Evolutionary conservation across 805 yeast species (phyloP).

Genomic region (Barnettozyma siamensis): DNA sequence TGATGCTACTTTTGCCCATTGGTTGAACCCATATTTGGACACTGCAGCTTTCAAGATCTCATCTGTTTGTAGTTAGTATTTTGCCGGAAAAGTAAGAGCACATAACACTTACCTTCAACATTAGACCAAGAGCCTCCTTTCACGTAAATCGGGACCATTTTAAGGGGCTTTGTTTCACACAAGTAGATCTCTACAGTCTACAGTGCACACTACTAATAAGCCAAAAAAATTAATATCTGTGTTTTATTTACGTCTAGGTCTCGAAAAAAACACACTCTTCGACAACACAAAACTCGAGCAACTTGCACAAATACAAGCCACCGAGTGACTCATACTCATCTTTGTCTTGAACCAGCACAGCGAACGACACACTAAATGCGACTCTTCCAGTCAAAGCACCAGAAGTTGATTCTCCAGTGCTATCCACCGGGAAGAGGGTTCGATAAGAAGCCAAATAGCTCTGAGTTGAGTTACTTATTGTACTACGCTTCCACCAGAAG

Average conservation of each 20-base stretch:
- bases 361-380: slow-evolving; percentile 19
- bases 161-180: not conserved
- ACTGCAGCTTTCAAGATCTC: slow-evolving; percentile 88
- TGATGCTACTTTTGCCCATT: slow-evolving; percentile 92
- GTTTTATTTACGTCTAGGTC: no score
- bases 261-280: not conserved
- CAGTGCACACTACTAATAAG: no score
- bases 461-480: slow-evolving; percentile 80
- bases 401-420: slow-evolving; percentile 82
- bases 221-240: not conserved
- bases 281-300: not conserved
- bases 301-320: no score
- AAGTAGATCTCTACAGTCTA: not conserved
- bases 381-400: slow-evolving; percentile 74
- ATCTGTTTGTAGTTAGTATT: slow-evolving; percentile 36
- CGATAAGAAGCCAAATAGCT: slow-evolving; percentile 88
- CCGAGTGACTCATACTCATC: no score
- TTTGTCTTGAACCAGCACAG: no score
- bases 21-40: slow-evolving; percentile 87
- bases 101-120: slow-evolving; percentile 31
- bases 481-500: slow-evolving; percentile 89
- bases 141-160: slow-evolving; percentile 59
- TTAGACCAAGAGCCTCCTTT: slow-evolving; percentile 92
- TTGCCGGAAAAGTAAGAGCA: not conserved
- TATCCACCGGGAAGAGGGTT: slow-evolving; percentile 84